These are phyloP conservation scores for Cercospora berteroae DNA, from an alignment of 2,329 filamentous ascomycete genomes.

Conservation along the genomic window DNA sequence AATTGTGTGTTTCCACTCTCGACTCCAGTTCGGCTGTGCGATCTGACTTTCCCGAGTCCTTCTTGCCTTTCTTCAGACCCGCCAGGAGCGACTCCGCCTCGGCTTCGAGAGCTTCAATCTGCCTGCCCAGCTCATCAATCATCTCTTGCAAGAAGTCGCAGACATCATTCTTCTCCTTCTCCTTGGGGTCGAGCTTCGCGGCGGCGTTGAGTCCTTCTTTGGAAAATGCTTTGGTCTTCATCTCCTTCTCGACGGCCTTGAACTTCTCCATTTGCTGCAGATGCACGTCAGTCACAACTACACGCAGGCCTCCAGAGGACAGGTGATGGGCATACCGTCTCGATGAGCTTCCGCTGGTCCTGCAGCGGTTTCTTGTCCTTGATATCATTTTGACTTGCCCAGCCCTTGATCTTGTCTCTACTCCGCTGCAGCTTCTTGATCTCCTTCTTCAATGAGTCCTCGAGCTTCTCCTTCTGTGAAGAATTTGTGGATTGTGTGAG, in stretches of 20 bases:
- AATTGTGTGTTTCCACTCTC: constrained; percentile 88
- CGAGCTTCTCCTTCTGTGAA: constrained; percentile 95
- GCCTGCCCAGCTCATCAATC: constrained; percentile 89
- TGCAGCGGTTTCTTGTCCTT: constrained; percentile 97
- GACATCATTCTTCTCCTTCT: constrained; percentile 87
- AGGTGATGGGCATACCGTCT: constrained; percentile 67
- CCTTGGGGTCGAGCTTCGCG: constrained; percentile 92
- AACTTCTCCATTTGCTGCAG: constrained; percentile 95
- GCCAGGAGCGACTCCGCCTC: constrained; percentile 83
- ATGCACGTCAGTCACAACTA: constrained; percentile 24
- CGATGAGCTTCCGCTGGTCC: constrained; percentile 92
- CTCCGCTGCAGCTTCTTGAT: constrained; percentile 99
- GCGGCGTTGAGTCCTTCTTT: constrained; percentile 94
- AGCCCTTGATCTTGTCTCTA: constrained; percentile 99
- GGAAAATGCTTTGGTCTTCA: constrained; percentile 99
- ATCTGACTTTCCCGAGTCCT: constrained; percentile 82
- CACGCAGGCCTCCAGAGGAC: neutral
- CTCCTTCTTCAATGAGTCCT: constrained; percentile 97
- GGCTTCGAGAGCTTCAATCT: constrained; percentile 89
- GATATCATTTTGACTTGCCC: constrained; percentile 97
- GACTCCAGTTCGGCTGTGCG: constrained; percentile 82
- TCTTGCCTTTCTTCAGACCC: constrained; percentile 93
- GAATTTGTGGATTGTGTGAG: constrained; percentile 88
- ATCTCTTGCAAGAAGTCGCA: constrained; percentile 80
- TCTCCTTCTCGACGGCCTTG: constrained; percentile 99